Conservation (phyloP, 352 stramenopile genomes). For the Phytophthora hibernalis region DNA sequence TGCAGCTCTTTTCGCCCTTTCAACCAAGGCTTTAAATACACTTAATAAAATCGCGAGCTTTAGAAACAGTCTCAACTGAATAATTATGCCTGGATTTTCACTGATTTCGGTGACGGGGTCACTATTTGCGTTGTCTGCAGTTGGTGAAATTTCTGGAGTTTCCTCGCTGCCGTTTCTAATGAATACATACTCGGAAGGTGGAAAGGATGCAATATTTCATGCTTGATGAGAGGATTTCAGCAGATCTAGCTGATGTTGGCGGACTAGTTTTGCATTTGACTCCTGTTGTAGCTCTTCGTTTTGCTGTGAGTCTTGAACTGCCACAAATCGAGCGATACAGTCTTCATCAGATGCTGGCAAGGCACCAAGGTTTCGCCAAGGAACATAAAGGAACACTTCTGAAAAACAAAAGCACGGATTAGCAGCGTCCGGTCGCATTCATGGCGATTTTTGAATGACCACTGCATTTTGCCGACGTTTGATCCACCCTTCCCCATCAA, state of each 20-base stretch:
- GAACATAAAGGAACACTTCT: conserved; percentile 1
- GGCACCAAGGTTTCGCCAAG: neutral
- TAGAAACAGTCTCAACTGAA: neutral
- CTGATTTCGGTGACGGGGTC: too few relatives aligned
- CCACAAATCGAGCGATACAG: conserved; percentile 5
- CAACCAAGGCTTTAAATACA: conserved; percentile 6
- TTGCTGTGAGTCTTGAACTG: neutral
- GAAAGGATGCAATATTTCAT: neutral
- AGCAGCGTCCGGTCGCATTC: neutral
- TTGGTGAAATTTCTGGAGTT: too few relatives aligned
- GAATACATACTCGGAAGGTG: conserved; percentile 13
- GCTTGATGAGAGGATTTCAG: conserved; percentile 3
- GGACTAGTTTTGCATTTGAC: conserved; percentile 12
- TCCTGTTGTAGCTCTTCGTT: conserved; percentile 9
- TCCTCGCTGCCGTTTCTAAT: too few relatives aligned
- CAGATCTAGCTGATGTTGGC: conserved; percentile 11
- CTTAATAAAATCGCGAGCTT: conserved; percentile 7
- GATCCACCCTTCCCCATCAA: conserved; percentile 11
- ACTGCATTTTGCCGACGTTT: neutral
- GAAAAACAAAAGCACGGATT: conserved; percentile 12
- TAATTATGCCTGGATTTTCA: conserved; percentile 10
- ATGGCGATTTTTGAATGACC: conserved; percentile 8
- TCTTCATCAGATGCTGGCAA: conserved; percentile 4
- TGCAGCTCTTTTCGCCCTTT: neutral
- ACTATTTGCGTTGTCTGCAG: neutral